Conservation (phyloP, 768 basidiomycete genomes). For the Chalciporus piperatus region DNA sequence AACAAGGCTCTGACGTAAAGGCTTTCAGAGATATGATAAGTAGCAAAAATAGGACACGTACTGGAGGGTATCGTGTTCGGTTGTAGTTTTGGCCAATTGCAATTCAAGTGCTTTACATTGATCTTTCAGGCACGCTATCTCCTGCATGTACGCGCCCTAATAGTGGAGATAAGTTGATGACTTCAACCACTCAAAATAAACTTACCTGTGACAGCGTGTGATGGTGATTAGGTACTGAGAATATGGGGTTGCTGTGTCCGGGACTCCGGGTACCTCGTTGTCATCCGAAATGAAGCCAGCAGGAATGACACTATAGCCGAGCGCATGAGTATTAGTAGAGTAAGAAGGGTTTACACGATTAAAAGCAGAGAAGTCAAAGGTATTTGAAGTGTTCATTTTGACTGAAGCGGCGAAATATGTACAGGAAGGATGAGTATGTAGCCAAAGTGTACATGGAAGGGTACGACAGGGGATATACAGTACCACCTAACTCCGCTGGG, state of each 20-base stretch:
- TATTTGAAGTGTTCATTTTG: too few relatives aligned
- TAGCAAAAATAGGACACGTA: not conserved
- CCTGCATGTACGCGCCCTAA: too few relatives aligned
- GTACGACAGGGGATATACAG: not conserved
- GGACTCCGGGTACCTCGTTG: not conserved
- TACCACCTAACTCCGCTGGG: not conserved
- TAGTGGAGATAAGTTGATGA: too few relatives aligned
- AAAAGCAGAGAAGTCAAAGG: too few relatives aligned
- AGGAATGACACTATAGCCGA: not conserved
- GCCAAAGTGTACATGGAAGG: not conserved
- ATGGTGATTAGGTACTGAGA: not conserved
- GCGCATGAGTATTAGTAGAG: not conserved
- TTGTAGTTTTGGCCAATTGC: too few relatives aligned
- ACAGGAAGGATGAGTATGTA: too few relatives aligned
- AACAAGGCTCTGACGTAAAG: not conserved
- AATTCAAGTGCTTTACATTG: too few relatives aligned
- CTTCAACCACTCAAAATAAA: not conserved
- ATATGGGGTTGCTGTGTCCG: not conserved
- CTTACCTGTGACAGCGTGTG: not conserved
- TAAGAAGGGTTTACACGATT: too few relatives aligned
- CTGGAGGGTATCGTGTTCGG: not conserved
- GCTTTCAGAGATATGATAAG: not conserved
- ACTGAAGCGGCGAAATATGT: too few relatives aligned
- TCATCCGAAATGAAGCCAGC: not conserved
- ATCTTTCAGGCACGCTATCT: too few relatives aligned